Evolutionary conservation across 495 filamentous ascomycete genomes (phyloP).

Genomic region (Lasiosphaeris hirsuta): DNA sequence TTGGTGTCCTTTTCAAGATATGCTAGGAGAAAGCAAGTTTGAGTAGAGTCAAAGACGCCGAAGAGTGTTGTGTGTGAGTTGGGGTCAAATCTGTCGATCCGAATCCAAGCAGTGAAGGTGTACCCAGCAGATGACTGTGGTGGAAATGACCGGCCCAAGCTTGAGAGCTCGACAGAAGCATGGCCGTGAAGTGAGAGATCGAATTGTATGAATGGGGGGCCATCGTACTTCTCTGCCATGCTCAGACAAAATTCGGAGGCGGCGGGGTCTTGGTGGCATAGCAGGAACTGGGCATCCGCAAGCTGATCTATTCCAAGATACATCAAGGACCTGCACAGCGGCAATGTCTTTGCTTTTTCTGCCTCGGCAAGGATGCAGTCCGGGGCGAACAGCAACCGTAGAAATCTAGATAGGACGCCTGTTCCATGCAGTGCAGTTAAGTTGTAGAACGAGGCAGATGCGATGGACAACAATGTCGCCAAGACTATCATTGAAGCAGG

Average conservation of each 20-base stretch:
- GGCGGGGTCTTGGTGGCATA: constrained; percentile 57
- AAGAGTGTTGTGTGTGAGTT: constrained; percentile 91
- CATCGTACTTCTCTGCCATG: constrained; percentile 66
- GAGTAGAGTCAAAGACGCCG: constrained; percentile 86
- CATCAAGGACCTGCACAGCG: constrained; percentile 58
- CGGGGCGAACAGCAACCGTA: constrained; percentile 61
- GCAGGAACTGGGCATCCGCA: constrained; percentile 74
- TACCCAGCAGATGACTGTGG: constrained; percentile 70
- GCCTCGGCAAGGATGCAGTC: constrained; percentile 41
- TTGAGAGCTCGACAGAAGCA: constrained; percentile 82
- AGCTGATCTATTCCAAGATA: constrained; percentile 69
- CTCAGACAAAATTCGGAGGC: constrained; percentile 71
- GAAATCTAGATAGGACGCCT: constrained; percentile 66
- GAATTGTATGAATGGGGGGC: constrained; percentile 86
- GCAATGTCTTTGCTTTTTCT: constrained; percentile 57
- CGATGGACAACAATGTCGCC: constrained; percentile 49
- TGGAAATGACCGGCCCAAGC: constrained; percentile 78
- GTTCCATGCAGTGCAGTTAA: constrained; percentile 73
- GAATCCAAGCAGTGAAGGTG: constrained; percentile 83
- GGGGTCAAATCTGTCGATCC: constrained; percentile 79
- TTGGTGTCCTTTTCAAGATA: constrained; percentile 94
- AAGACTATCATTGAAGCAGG: constrained; percentile 59
- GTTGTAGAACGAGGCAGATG: constrained; percentile 66
- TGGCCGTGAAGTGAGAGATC: constrained; percentile 86
- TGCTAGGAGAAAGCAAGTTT: constrained; percentile 89